Percentiles rank a stretch among this genome's conserved stretches.
Conservation (phyloP, 2,329 filamentous ascomycete genomes). For the Fusarium oligoseptatum region DNA sequence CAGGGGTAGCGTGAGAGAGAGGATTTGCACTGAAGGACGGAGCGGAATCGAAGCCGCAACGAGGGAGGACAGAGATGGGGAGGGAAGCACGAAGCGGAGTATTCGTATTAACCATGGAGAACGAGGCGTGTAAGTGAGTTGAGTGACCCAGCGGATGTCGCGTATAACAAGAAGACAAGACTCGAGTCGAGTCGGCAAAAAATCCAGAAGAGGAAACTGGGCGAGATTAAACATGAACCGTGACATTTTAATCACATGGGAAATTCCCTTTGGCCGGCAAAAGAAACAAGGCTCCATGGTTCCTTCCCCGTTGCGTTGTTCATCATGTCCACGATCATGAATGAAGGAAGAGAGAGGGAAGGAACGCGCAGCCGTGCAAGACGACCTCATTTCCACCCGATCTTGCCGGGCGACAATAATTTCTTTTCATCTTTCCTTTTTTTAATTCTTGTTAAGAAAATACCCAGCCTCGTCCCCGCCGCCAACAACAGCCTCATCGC, state of each 20-base stretch:
- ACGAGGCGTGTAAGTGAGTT: constrained; percentile 6
- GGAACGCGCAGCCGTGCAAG: constrained; percentile 7
- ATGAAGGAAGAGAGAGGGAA: constrained; percentile 12
- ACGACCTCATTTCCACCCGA: constrained; percentile 39
- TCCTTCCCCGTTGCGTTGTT: constrained; percentile 7
- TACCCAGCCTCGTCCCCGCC: constrained; percentile 33
- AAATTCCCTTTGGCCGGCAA: background rate
- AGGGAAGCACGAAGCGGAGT: background rate
- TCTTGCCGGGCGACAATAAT: constrained; percentile 11
- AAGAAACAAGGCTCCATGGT: constrained; percentile 2
- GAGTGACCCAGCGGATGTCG: constrained; percentile 5
- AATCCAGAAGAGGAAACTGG: constrained; percentile 21
- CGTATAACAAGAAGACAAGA: constrained; percentile 17
- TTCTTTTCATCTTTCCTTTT: constrained; percentile 27
- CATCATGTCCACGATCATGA: constrained; percentile 7
- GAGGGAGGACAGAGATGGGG: background rate
- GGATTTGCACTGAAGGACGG: background rate
- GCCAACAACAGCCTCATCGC: constrained; percentile 18
- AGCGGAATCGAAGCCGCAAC: constrained; percentile 2
- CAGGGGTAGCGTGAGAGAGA: background rate
- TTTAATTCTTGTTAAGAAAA: constrained; percentile 11
- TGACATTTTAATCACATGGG: background rate
- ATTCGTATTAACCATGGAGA: constrained; percentile 4
- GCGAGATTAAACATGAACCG: background rate
- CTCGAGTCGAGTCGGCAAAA: constrained; percentile 20